Evolutionary conservation across 208 protist species (phyloP), one percentile per base, ranked within the genome.

Genomic region (Plasmodiophora brassicae): DNA sequence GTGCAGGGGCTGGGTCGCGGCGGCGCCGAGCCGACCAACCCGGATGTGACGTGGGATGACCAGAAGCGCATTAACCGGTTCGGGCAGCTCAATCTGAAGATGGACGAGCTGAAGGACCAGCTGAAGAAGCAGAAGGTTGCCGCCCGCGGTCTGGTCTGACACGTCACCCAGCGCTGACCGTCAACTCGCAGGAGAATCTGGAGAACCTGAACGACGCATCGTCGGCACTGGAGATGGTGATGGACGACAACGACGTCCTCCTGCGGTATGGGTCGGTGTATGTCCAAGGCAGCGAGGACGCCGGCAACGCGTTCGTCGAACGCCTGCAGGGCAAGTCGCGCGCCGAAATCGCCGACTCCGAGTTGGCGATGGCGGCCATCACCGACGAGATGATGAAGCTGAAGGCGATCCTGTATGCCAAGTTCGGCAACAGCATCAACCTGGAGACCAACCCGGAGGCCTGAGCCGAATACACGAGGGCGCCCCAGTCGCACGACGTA

Each of bases 61-160:
- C 65, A 78, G n/a, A 78, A 78, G 65, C 65, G 65, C 5, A 78
- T 78, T 38, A 78, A 78, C n/a, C 65, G 65, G 65, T 78, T 78
- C 65, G 65, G 65, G 14, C 5, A 78, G n/a, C 65, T 78, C 14
- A 78, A 78, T 32, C 65, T 78, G 65, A 78, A 78, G n/a, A 5
- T 38, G 10, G 65, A 78, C 10, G 65, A 78, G 65, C 5, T 78
- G 32, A 5, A 5, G n/a, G 65, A 78, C 41, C 14, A 78, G n/a
- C 65, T 78, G 14, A 78, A 32, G 41, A 78, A 5, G 14, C 14
- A 78, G 65, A 5, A 78, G n/a, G 65, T 78, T 44, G 32, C 20
- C 5, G 65, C n/a, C 20, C 41, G n/a, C 41, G 14, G 65, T 36
- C n/a, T 78, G 20, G 32, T n/a, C 5, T 78, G 25, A 57, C 20